Percentiles rank a stretch among this genome's conserved stretches.
phyloP scores from a whole-genome alignment of 306 rosid genomes.

The Casuarina glauca region DNA sequence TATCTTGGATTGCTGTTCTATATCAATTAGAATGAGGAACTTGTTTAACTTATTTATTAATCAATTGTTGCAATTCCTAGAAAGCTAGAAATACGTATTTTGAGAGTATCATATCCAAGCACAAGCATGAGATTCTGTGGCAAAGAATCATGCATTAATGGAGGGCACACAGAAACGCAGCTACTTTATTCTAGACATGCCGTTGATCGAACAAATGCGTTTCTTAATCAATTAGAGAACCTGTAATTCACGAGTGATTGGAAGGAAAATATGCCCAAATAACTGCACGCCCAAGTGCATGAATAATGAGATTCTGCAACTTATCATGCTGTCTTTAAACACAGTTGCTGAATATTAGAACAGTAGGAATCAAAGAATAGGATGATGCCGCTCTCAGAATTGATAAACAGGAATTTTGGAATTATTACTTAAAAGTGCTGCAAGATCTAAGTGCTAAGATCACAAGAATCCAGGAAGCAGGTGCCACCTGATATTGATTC shows the following conservation, averaged over 20 bases:
- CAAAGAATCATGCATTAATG: neutral
- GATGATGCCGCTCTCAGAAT: neutral
- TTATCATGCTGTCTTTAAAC: neutral
- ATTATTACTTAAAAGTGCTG: neutral
- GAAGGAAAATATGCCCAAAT: no score
- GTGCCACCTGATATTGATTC: neutral
- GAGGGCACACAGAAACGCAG: neutral
- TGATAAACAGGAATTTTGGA: neutral
- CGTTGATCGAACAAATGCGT: neutral
- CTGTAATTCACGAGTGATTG: no score
- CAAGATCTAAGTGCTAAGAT: neutral
- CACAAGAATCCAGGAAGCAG: neutral
- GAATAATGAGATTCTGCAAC: neutral
- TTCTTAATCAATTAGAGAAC: neutral
- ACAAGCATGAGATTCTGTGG: constrained; percentile 8
- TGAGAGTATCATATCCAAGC: neutral
- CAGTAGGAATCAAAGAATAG: neutral
- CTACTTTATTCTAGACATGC: constrained; percentile 5
- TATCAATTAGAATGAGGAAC: neutral
- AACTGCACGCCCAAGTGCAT: neutral
- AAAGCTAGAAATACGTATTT: neutral
- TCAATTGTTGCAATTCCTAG: neutral
- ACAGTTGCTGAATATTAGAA: neutral
- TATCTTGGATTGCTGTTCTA: neutral
- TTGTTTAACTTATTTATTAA: neutral